Evolutionary conservation across 805 yeast species (phyloP).

Genomic region (Schwanniomyces pseudopolymorphus): DNA sequence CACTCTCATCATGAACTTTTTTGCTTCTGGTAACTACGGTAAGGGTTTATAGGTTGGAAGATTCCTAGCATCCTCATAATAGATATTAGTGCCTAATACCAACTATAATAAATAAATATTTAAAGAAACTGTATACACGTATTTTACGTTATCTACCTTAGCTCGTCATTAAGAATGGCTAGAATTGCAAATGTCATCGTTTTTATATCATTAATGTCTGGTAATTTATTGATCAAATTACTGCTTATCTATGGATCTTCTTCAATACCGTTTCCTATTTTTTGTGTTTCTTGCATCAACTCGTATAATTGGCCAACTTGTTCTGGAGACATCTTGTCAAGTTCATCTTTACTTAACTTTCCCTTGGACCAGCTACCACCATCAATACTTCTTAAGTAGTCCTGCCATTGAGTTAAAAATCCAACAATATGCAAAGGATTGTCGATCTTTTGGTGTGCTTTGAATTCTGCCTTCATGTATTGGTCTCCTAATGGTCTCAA

Average conservation of each 20-base stretch:
- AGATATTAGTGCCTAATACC: neutral
- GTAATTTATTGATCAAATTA: too few species aligned
- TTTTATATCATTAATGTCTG: too few species aligned
- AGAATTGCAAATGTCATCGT: neutral
- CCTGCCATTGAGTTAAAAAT: constrained; percentile 93
- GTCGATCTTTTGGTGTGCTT: constrained; percentile 75
- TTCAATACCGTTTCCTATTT: constrained; percentile 15
- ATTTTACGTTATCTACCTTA: neutral
- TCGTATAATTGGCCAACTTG: constrained; percentile 81
- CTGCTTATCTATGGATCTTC: neutral
- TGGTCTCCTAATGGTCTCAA: constrained; percentile 82
- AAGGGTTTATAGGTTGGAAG: constrained; percentile 62
- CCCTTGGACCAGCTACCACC: constrained; percentile 44
- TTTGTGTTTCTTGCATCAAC: constrained; percentile 70
- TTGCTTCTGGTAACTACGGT: constrained; percentile 79
- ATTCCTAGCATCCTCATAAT: neutral
- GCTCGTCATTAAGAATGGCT: neutral
- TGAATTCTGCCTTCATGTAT: constrained; percentile 87
- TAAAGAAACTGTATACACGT: neutral
- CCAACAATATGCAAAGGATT: constrained; percentile 95
- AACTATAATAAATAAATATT: neutral
- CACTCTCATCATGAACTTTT: constrained; percentile 68
- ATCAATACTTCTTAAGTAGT: constrained; percentile 59
- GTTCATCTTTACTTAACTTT: constrained; percentile 56
- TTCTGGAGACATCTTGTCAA: constrained; percentile 86